Percentiles rank a stretch among this genome's conserved stretches.
Evolutionary conservation across 805 yeast genomes (phyloP).

Genomic region (Candida boidinii): DNA sequence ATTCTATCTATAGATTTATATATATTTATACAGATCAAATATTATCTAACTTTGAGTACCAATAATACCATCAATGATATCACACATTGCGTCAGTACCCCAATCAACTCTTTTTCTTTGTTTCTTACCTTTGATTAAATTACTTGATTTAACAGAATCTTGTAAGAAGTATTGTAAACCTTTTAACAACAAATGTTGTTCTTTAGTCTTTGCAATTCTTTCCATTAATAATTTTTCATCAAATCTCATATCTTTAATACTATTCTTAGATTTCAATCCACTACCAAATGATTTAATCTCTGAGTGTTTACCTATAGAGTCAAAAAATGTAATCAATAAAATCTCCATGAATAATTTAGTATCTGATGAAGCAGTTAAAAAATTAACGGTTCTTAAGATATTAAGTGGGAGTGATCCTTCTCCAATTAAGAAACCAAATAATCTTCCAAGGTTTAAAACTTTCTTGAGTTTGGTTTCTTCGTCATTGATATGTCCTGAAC

Average conservation of each 20-base stretch:
- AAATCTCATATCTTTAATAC: slow-evolving; percentile 23
- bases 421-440: slow-evolving; percentile 69
- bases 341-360: slow-evolving; percentile 66
- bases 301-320: slow-evolving; percentile 54
- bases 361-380: slow-evolving; percentile 56
- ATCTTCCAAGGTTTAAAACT: slow-evolving; percentile 66
- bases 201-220: slow-evolving; percentile 42
- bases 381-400: slow-evolving; percentile 62
- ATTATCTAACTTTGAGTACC: no score
- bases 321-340: slow-evolving; percentile 58
- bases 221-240: slow-evolving; percentile 23
- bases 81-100: slow-evolving; percentile 53
- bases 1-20: no score
- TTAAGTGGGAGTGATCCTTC: slow-evolving; percentile 71
- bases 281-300: slow-evolving; percentile 39
- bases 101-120: slow-evolving; percentile 54
- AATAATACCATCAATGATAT: slow-evolving; percentile 36
- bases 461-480: slow-evolving; percentile 52
- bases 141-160: slow-evolving; percentile 35
- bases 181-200: slow-evolving; percentile 47
- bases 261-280: slow-evolving; percentile 26
- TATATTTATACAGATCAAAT: no score
- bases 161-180: slow-evolving; percentile 61
- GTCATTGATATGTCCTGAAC: slow-evolving; percentile 22
- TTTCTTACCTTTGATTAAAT: slow-evolving; percentile 41